Evolutionary conservation across 2,329 filamentous ascomycete genomes (phyloP), one percentile per base, ranked within the genome.

Genomic region (Talaromyces piceae): DNA sequence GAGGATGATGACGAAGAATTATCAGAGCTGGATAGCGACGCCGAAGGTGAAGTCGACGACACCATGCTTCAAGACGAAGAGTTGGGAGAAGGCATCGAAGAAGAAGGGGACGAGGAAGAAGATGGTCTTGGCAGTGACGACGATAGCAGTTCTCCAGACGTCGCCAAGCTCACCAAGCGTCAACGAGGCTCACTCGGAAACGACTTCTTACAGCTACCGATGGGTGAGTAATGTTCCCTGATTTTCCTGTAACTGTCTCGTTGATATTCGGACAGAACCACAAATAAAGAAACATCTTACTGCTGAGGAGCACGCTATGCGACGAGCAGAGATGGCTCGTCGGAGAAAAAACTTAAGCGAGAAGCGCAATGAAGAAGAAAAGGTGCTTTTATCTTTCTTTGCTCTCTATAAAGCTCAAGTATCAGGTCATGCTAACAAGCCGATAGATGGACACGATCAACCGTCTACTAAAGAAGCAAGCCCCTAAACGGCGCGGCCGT

Each of bases 361-460:
- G 68, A 87, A 87, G 71, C 78, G 84, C n/a, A 86, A 87, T 50
- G 84, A 88, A 61, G 85, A 88, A 69, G 85, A 88, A 66, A 88
- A 88, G 77, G 81, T 83, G 62, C 39, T 13, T 30, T 26, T 45
- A 5, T n/a, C 25, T 9, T 5, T 25, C 37, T n/a, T n/a, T n/a
- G 20, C 33, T 33, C 30, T 37, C 23, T 18, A 45, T 48, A 28
- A 27, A 5, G 31, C 8, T 25, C 28, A 22, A 41, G 49, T 44
- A 18, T 18, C 47, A 6, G 13, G 47, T 41, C 5, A 12, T 8
- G 16, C 33, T 37, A 37, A 25, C 20, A 13, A 26, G 9, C 33
- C 26, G 16, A 33, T 5, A 83, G 80, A 80, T 82, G 76, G 81
- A 83, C 61, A 84, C 81, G 1, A 84, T 84, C 66, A 83, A 84